Percentiles rank a stretch among this genome's conserved stretches.
Evolutionary conservation across 768 basidiomycete species (phyloP).

Genomic region (Tremella mesenterica): DNA sequence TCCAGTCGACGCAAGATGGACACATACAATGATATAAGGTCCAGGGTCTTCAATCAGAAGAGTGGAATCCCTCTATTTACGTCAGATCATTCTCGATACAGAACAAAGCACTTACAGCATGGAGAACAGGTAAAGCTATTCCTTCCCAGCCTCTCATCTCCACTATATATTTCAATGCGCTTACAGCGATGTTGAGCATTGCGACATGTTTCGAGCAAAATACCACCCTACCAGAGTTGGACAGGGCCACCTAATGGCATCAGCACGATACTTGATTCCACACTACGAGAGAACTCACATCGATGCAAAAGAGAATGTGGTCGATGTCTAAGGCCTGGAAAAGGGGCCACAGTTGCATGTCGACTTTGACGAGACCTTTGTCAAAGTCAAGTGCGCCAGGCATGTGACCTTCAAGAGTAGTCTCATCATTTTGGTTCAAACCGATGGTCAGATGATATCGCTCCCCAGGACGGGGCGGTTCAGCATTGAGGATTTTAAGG

Average conservation of each 20-base stretch:
- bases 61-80: conserved; percentile 63
- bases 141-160: conserved; percentile 91
- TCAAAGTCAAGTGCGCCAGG: conserved; percentile 85
- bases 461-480: conserved; percentile 38
- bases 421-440: conserved; percentile 9
- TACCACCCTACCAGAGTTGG: conserved; percentile 74
- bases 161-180: conserved; percentile 80
- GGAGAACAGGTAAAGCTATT: conserved; percentile 56
- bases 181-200: conserved; percentile 81
- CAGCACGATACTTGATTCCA: neutral
- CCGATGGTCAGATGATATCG: conserved; percentile 22
- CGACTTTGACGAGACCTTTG: conserved; percentile 79
- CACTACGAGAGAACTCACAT: conserved; percentile 42
- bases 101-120: conserved; percentile 23
- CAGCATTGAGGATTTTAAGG: conserved; percentile 37
- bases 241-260: conserved; percentile 58
- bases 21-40: conserved; percentile 75
- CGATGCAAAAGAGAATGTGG: conserved; percentile 84
- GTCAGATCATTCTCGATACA: neutral
- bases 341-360: conserved; percentile 94
- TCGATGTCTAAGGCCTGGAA: conserved; percentile 89
- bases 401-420: conserved; percentile 20
- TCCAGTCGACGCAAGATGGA: neutral
- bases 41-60: conserved; percentile 94
- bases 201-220: conserved; percentile 84